Base-by-base conservation (phyloP, 306 rosid genomes). In the Casuarina equisetifolia region DNA sequence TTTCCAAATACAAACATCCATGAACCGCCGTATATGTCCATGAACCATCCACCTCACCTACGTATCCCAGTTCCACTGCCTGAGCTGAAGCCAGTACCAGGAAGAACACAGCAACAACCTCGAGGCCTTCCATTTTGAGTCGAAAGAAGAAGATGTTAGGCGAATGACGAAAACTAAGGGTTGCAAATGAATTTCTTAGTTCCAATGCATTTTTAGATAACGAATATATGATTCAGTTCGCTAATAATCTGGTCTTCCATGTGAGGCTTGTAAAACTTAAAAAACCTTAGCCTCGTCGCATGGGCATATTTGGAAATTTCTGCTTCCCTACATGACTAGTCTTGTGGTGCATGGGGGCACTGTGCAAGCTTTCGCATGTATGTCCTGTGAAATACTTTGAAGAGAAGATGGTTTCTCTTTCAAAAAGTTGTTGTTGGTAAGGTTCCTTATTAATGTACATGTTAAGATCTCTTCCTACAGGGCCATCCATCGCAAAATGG, bases 41-140 rank as follows among this genome's bases (percentile, higher is more conserved):
- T 69, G 89, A 49, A 72, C 85, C 82, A 55, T 87, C 17, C 74
- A 70, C 84, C 42, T 84, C 67, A 78, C 48, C 84, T 73, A 71
- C 87, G 66, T 73, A 54, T 67, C 90, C 81, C 82, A 80, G 70
- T 88, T 87, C 84, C 89, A 80, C 79, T 84, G 88, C 87, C 73
- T 86, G 71, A 82, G 85, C 85, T 86, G 94, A 88, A 73, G 55
- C 43, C 72, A 74, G 74, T 53, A 77, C 74, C 76, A 17, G 73
- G 66, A 61, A 72, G 82, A 63, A 32, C 72, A 69, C 75, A 64
- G 75, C 80, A 36, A 49, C 75, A 70, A 62, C 42, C 46, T 44
- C 35, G 46, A 44, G 58, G 58, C 58, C 70, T 53, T 70, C 61
- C 51, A 74, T 66, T 70, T 76, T 74, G 68, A 40, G 0, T 55